Evolutionary conservation across 2,329 filamentous ascomycete species (phyloP).

Genomic region (Harringtonia aguacate): DNA sequence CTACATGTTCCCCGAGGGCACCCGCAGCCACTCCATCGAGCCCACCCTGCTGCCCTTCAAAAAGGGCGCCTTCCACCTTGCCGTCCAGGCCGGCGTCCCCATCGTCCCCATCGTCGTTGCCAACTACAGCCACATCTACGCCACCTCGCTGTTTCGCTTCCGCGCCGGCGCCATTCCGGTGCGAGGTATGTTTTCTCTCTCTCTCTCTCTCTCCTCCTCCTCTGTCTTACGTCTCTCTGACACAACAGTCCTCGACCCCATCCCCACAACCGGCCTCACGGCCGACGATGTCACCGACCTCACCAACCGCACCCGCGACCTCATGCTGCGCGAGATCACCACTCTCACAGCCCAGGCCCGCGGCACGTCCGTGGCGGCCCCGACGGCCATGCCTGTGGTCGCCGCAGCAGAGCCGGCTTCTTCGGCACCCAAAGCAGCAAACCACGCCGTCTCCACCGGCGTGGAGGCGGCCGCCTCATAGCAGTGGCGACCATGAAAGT

Average conservation of each 20-base stretch:
- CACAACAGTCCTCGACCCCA: constrained; percentile 63
- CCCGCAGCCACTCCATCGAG: constrained; percentile 75
- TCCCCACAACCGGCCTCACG: constrained; percentile 63
- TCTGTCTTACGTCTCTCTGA: background rate
- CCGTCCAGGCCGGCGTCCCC: constrained; percentile 85
- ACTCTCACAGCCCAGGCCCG: constrained; percentile 37
- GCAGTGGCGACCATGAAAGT: too few relatives aligned
- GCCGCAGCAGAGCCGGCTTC: background rate
- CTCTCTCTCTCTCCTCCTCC: background rate
- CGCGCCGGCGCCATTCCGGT: constrained; percentile 60
- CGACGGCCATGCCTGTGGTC: background rate
- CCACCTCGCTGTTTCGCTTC: constrained; percentile 53
- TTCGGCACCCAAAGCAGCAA: constrained; percentile 2
- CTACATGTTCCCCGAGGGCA: constrained; percentile 88
- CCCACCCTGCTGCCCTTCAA: constrained; percentile 89
- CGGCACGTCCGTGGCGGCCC: background rate
- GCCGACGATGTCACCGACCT: constrained; percentile 69
- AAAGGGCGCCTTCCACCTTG: constrained; percentile 95
- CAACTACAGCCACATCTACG: constrained; percentile 67
- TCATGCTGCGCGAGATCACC: constrained; percentile 62
- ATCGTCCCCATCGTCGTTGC: constrained; percentile 78
- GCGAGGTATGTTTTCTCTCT: constrained; percentile 42
- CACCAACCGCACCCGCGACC: constrained; percentile 53
- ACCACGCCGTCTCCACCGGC: constrained; percentile 6
- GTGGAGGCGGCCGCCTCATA: constrained; percentile 7